Base-by-base conservation (phyloP, 805 yeast species). In the Cyberlindnera lachancei region DNA sequence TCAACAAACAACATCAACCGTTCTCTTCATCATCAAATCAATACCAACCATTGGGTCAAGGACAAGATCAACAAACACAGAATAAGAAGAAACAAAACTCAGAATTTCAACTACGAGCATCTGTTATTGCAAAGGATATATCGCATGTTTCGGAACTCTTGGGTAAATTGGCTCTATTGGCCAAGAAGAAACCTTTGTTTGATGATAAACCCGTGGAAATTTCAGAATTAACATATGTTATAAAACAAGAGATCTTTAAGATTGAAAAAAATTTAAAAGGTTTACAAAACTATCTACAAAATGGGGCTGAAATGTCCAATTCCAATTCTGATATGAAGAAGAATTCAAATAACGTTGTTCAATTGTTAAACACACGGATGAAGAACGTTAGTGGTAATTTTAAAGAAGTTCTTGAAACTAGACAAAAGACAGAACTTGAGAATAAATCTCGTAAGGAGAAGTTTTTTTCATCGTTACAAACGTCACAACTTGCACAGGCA, bases 131-230 rank as follows among this genome's bases (percentile, higher is more conserved):
- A 29, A 79, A 76, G 51, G 96, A 92, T 48, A 85, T 92, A 32
- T 80, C 88, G 9, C 79, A 76, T 34, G 85, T 90, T 10, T 88
- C 96, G 6, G 85, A 75, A 33, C 65, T 87, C 45, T 64, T 92
- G 35, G 75, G 81, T 23, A 79, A 86, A 48, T 65, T 92, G 33
- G 95, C 97, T 3, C 64, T 57, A 23, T 51, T 92, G 42, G 96
- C 98, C 4, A 86, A 82, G 55, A 68, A 87, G 46, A 88, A 87
- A 53, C 94, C 96, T 14, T 59, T 90, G 52, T 85, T 92, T 44
- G 95, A 88, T 51, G 98, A 92, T 58, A 79, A 82, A 44, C 96
- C 97, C 1, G 79, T 85, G 12, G 97, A 92, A 52, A 85, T 92
- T 41, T 84, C 88, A 15, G 96, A 92, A 55, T 64, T 92, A 42